Base-by-base conservation (phyloP, 129 eudicot species). In the Artemisia tridentata region DNA sequence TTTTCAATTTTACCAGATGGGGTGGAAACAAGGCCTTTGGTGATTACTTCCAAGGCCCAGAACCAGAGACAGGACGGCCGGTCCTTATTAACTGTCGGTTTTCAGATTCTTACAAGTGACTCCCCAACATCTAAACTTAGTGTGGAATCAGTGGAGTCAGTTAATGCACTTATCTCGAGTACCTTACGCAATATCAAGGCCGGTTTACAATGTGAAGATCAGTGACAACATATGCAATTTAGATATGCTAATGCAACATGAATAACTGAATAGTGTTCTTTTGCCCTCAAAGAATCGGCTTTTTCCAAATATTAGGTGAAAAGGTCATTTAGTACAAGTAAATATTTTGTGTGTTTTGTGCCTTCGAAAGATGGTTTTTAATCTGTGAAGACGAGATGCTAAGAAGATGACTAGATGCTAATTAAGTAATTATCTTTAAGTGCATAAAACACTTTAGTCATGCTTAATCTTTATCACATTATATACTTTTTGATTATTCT, bases 1-100 rank as follows among this genome's bases (percentile, higher is more conserved):
- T 95, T 95, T 76, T 88, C 99, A 15, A 90, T 95, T 64, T 91
- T 90, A 11, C 95, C 97, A 0, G 99, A 95, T 58, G 99, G 97
- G 46, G 58, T 85, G 5, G 97, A 95, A 67, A 84, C 92, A 13
- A 78, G 99, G 83, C 91, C 96, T 11, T 75, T 68, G 71, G 95
- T 95, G 23, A 86, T 89, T 76, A 80, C 84, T 4, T 83, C 98
- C 2, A 85, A 74, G 79, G 76, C 81, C 34, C 86, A 76, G 45
- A 88, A 87, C 60, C 85, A 84, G 71, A 78, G 76, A 79, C 10
- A 79, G 49, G 96, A 92, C 76, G 49, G 85, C 13, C 97, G 97
- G 65, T 89, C 97, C 0, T 49, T 93, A 80, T 79, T 95, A 47
- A 95, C 99, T 14, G 63, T 90, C 11, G 97, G 89, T 27, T 84